Conservation (phyloP, 352 stramenopile species). For the Peronospora tabacina region DNA sequence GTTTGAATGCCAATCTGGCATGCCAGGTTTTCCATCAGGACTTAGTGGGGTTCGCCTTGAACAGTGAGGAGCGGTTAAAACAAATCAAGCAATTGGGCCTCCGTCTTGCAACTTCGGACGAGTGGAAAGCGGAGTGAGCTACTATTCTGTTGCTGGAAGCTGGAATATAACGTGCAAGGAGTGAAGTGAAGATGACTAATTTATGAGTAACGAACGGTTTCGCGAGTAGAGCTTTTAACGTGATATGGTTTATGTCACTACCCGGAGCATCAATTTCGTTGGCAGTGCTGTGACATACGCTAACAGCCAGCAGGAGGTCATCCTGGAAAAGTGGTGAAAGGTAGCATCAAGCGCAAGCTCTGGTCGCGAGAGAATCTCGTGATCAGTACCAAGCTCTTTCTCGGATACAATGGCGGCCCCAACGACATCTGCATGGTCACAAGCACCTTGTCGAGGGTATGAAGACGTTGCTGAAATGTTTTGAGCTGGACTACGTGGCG, state of each 20-base stretch:
- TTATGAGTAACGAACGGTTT: too few relatives aligned
- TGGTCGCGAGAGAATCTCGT: conserved; percentile 55
- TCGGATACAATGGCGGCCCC: conserved; percentile 30
- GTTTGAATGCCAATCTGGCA: conserved; percentile 76
- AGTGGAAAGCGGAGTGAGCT: conserved; percentile 31
- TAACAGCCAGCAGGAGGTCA: conserved; percentile 36
- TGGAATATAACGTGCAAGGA: too few relatives aligned
- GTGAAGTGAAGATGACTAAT: too few relatives aligned
- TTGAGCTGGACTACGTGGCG: conserved; percentile 53
- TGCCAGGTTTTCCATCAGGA: conserved; percentile 82
- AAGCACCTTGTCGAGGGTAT: conserved; percentile 55
- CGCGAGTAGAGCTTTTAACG: too few relatives aligned
- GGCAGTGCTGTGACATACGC: conserved; percentile 53
- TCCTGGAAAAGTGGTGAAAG: conserved; percentile 53
- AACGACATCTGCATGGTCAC: conserved; percentile 34
- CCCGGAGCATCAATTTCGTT: conserved; percentile 49
- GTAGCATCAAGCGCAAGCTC: conserved; percentile 35
- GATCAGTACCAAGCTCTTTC: conserved; percentile 70
- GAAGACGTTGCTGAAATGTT: conserved; percentile 45
- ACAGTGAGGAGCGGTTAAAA: conserved; percentile 78
- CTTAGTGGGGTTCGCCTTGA: conserved; percentile 67
- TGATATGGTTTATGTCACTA: too few relatives aligned
- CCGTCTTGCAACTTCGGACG: conserved; percentile 40
- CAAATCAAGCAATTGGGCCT: conserved; percentile 82
- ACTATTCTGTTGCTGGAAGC: not conserved